phyloP scores from a whole-genome alignment of 371 early-diverging fungal species.

The Homolaphlyctis polyrhiza region DNA sequence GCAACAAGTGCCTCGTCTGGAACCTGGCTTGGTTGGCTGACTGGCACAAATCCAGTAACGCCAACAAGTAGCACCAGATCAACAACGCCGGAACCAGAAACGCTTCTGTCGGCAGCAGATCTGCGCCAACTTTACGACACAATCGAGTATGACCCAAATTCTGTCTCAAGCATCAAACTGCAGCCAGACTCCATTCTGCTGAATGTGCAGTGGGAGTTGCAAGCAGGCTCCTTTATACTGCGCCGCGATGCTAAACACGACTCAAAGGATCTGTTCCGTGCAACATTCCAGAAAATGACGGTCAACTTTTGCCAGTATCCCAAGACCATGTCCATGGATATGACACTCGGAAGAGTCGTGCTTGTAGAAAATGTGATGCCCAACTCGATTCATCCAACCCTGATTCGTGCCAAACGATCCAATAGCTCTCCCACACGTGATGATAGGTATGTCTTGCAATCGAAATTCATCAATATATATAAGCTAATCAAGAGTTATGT shows the following conservation, averaged over 20 bases:
- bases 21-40: conserved; percentile 20
- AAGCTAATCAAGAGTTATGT: no score
- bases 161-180: conserved; percentile 40
- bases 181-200: conserved; percentile 49
- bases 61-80: neutral
- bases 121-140: conserved; percentile 82
- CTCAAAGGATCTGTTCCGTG: conserved; percentile 29
- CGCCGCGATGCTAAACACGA: conserved; percentile 48
- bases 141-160: conserved; percentile 89
- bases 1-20: neutral
- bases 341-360: conserved; percentile 72
- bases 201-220: conserved; percentile 64
- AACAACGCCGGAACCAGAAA: neutral
- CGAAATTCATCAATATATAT: no score
- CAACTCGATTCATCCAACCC: conserved; percentile 70
- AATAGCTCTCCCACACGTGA: neutral
- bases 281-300: conserved; percentile 56
- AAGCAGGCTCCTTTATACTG: conserved; percentile 80
- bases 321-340: conserved; percentile 62
- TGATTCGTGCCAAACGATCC: conserved; percentile 68
- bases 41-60: conserved; percentile 18
- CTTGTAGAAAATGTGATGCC: conserved; percentile 75
- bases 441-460: no score
- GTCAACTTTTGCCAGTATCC: conserved; percentile 58
- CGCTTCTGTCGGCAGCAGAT: conserved; percentile 23